Evolutionary conservation across 23 red algal genomes (phyloP).

Genomic region (Gracilaria domingensis): DNA sequence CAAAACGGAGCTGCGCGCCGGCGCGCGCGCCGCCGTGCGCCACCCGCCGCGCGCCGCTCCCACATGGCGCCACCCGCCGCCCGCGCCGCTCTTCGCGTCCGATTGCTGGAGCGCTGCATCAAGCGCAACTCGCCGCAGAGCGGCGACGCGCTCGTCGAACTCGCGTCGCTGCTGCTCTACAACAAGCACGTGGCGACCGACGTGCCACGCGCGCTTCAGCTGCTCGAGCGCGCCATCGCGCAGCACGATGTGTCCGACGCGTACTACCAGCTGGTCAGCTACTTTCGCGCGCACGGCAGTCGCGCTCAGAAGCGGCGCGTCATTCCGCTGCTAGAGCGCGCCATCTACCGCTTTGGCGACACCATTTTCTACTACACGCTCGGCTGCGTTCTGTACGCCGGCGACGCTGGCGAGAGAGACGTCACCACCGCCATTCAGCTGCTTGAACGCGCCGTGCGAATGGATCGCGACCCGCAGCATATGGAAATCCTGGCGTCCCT

Average conservation of each 20-base stretch:
- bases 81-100: neutral
- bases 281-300: neutral
- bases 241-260: neutral
- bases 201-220: neutral
- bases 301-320: neutral
- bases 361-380: neutral
- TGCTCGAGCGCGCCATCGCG: neutral
- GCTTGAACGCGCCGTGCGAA: neutral
- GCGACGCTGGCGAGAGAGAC: neutral
- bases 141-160: neutral
- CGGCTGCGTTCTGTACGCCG: neutral
- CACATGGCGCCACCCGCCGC: too few relatives aligned
- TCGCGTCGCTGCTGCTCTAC: neutral
- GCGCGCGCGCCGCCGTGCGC: too few relatives aligned
- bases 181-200: neutral
- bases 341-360: neutral
- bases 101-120: neutral
- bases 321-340: neutral
- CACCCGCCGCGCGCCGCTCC: too few relatives aligned
- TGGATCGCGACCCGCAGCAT: neutral
- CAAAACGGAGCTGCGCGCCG: too few relatives aligned
- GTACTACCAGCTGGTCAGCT: neutral
- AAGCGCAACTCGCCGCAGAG: neutral
- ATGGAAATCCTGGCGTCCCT: neutral
- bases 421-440: neutral